phyloP scores from a whole-genome alignment of 805 yeast genomes.

The Tetrapisispora pingtungensis region DNA sequence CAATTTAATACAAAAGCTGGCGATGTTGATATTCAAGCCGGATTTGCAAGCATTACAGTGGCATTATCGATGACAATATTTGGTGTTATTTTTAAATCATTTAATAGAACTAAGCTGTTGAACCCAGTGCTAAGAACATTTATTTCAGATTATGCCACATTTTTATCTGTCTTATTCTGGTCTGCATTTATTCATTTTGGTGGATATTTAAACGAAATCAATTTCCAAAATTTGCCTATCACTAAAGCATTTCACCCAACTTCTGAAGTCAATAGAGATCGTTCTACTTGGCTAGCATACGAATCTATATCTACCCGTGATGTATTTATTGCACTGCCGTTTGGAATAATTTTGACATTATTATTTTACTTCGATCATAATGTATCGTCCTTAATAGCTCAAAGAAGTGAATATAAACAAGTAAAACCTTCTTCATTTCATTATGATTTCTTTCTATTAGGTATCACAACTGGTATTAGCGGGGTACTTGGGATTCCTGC shows the following conservation, averaged over 20 bases:
- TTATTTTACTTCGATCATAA: constrained; percentile 93
- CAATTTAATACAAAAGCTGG: constrained; percentile 46
- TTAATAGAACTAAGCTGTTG: constrained; percentile 47
- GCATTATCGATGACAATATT: constrained; percentile 67
- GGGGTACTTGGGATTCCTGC: constrained; percentile 90
- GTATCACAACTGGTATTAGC: constrained; percentile 76
- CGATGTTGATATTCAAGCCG: constrained; percentile 33
- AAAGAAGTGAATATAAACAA: constrained; percentile 68
- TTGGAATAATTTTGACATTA: constrained; percentile 75
- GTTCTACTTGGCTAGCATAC: constrained; percentile 33
- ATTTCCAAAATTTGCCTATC: constrained; percentile 56
- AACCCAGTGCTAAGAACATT: constrained; percentile 52
- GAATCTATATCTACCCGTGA: constrained; percentile 45
- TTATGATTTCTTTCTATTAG: constrained; percentile 80
- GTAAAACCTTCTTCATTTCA: constrained; percentile 85
- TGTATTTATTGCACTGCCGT: constrained; percentile 84
- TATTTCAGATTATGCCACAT: constrained; percentile 79
- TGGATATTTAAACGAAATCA: constrained; percentile 50
- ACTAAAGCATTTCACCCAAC: constrained; percentile 73
- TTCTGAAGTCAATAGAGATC: constrained; percentile 15
- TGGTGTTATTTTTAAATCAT: constrained; percentile 57
- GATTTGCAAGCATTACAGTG: constrained; percentile 66
- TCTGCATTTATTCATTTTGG: constrained; percentile 92
- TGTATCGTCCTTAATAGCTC: constrained; percentile 88
- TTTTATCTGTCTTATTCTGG: constrained; percentile 75